phyloP scores from a whole-genome alignment of 2,329 filamentous ascomycete species.

The Nemania sp. region DNA sequence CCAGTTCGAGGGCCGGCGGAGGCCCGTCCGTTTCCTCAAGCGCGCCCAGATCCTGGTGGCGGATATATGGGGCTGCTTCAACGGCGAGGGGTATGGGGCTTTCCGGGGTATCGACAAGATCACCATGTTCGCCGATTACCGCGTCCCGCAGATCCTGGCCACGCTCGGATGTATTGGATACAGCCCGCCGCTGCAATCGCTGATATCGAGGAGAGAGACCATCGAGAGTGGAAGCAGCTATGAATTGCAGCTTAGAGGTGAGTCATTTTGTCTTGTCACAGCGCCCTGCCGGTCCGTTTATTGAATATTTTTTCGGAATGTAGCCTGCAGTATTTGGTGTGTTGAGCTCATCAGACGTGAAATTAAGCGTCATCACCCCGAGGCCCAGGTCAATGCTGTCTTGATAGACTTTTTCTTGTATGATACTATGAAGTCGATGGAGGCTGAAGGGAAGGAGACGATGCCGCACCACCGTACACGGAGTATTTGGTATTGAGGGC shows the following conservation, averaged over 20 bases:
- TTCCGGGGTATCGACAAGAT: conserved; percentile 93
- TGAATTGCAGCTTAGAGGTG: conserved; percentile 86
- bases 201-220: conserved; percentile 66
- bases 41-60: conserved; percentile 95
- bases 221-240: conserved; percentile 75
- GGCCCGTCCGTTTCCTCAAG: conserved; percentile 81
- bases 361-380: conserved; percentile 74
- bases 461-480: conserved; percentile 87
- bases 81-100: conserved; percentile 75
- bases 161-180: conserved; percentile 82
- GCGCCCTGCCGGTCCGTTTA: conserved; percentile 1
- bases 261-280: conserved; percentile 31
- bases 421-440: conserved; percentile 87
- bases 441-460: conserved; percentile 62
- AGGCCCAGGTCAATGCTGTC: conserved; percentile 78
- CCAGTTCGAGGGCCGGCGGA: conserved; percentile 70
- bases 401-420: conserved; percentile 98
- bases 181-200: conserved; percentile 75
- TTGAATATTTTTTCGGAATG: conserved; percentile 10
- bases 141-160: conserved; percentile 90
- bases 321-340: conserved; percentile 92
- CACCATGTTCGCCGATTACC: conserved; percentile 98
- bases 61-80: conserved; percentile 95
- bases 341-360: conserved; percentile 86
- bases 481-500: conserved; percentile 85